Evolutionary conservation across 2,329 filamentous ascomycete species (phyloP), one percentile per base, ranked within the genome.

Genomic region (Teratosphaeria zuluensis): DNA sequence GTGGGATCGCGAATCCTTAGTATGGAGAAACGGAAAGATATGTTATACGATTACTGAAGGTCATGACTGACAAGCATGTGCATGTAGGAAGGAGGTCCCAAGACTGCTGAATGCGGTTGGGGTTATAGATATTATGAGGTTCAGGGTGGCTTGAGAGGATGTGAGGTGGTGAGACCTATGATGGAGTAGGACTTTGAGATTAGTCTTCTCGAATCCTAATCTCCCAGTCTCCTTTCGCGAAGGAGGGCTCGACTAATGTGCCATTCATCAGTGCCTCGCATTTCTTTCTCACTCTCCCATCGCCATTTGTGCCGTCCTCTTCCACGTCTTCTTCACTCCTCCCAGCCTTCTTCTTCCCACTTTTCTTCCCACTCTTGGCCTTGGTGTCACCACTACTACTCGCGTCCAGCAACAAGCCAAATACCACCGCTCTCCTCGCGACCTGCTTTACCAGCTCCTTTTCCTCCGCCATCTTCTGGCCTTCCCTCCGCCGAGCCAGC

Each of bases 371-470:
- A n/a, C 28, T 24, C 28, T 53, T 38, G 52, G 30, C 54, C 35
- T 57, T 59, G 19, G 56, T 42, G 24, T 56, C 57, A 33, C 56
- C 61, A 53, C 59, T 53, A n/a, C 58, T 56, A 60, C 9, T 57
- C 9, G 56, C 52, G 30, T 69, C 61, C 2, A 72, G 68, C 1
- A 65, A 57, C 33, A 83, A 77, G 1, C 81, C 81, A 71, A 84
- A 84, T 0, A 81, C 81, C 58, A 81, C 81, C 1, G 78, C 80
- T 24, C 84, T 77, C 64, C 85, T 80, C 1, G 86, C 86, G 0
- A 84, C 84, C n/a, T 80, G 79, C 31, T 81, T 77, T 53, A 87
- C 78, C 73, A 84, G 76, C 68, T 88, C 84, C 28, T 80, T 72
- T 68, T 78, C 75, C 59, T 78, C 74, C 3, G 77, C 77, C 52